These are phyloP conservation scores for Telfairia occidentalis DNA, from an alignment of 331 rosid species.

Conservation along the genomic window DNA sequence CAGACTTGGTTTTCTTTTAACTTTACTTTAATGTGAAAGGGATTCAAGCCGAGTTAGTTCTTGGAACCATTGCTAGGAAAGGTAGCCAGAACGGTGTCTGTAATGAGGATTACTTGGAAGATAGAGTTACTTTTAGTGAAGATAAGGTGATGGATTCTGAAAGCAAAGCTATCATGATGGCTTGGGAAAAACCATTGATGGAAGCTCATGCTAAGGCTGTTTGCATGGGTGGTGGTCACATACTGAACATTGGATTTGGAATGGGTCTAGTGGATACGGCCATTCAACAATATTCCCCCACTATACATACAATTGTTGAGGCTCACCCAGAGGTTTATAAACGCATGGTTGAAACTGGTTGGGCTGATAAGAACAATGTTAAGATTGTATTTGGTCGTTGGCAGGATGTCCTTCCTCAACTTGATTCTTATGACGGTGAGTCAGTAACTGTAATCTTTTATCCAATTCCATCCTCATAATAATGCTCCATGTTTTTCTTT, in stretches of 20 bases:
- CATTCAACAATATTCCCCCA: conserved; percentile 61
- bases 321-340: conserved; percentile 78
- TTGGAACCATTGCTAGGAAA: conserved; percentile 71
- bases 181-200: conserved; percentile 94
- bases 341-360: conserved; percentile 55
- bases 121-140: conserved; percentile 70
- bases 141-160: conserved; percentile 76
- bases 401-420: conserved; percentile 71
- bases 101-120: conserved; percentile 56
- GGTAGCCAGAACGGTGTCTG: conserved; percentile 24
- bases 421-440: conserved; percentile 67
- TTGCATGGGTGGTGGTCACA: conserved; percentile 73
- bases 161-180: conserved; percentile 94
- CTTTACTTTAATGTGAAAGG: conserved; percentile 28
- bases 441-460: conserved; percentile 1
- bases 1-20: background rate
- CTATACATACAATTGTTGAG: conserved; percentile 62
- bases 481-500: conserved; percentile 42
- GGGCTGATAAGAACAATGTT: conserved; percentile 62
- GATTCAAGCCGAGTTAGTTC: conserved; percentile 70
- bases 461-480: conserved; percentile 30
- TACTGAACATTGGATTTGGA: conserved; percentile 77
- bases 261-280: conserved; percentile 94
- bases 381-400: conserved; percentile 68
- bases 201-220: conserved; percentile 96